Base-by-base conservation (phyloP, 106 monocot species). In the Acorus gramineus region DNA sequence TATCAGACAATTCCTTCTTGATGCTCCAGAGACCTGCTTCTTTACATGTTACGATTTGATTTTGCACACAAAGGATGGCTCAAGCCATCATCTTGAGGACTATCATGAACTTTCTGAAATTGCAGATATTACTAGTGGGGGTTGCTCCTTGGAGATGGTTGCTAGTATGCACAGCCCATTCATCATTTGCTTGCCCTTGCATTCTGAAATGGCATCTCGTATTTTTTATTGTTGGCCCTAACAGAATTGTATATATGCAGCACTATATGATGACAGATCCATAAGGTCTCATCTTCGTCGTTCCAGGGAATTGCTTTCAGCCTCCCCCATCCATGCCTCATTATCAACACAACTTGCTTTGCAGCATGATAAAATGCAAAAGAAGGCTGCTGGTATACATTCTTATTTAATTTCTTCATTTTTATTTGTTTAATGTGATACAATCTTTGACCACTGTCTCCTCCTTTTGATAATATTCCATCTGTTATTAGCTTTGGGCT, bases 51-150 rank as follows among this genome's bases (percentile, higher is more conserved):
- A 92, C 74, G 87, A 92, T 81, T 61, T 98, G 68, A 62, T 89
- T 51, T 63, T 98, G 75, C 88, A 98, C 75, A 52, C 80, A 52
- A 92, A 88, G 72, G 98, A 98, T 77, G 91, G 85, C 11, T 76
- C 76, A 59, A 5, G 49, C 56, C 77, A 91, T 73, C 79, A 80
- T 71, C 63, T 98, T 47, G 92, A 85, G 72, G 98, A 98, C 75
- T 98, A 92, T 73, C 91, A 86, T 86, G 92, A 98, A 80, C 85
- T 98, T 57, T 82, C 91, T 77, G 98, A 98, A 76, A 77, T 98
- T 67, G 92, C 88, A 50, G 98, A 98, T 59, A 98, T 98, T 69
- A 85, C 92, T 11, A 59, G 58, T 73, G 92, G 86, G 66, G 84
- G 81, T 56, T 92, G 88, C 76, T 85, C 76, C 44, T 67, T 98